These are phyloP conservation scores for Amanita molliuscula DNA, from an alignment of 768 basidiomycete genomes.

Conservation along the genomic window DNA sequence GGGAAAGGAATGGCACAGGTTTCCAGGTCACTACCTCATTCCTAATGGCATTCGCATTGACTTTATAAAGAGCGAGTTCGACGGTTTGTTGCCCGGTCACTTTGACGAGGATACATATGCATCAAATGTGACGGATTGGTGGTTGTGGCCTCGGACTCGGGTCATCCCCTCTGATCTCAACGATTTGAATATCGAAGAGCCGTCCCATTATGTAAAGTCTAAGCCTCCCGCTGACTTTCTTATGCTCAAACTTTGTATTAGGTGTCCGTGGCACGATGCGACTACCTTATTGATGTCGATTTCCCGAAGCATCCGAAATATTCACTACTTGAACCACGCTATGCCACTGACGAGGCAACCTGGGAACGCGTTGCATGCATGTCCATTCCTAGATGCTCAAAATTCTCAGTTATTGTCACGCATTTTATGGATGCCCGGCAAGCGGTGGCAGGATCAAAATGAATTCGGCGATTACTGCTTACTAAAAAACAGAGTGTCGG, in stretches of 20 bases:
- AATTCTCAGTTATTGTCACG: slow-evolving; percentile 67
- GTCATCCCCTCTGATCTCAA: slow-evolving; percentile 62
- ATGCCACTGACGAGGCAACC: slow-evolving; percentile 45
- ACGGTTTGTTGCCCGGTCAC: slow-evolving; percentile 79
- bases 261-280: slow-evolving; percentile 68
- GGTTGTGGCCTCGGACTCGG: slow-evolving; percentile 55
- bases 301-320: slow-evolving; percentile 58
- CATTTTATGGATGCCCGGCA: slow-evolving; percentile 71
- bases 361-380: slow-evolving; percentile 82
- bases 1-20: slow-evolving; percentile 95
- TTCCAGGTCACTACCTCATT: slow-evolving; percentile 83
- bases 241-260: slow-evolving; percentile 15
- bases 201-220: slow-evolving; percentile 59
- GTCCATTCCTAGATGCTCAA: slow-evolving; percentile 75
- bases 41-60: slow-evolving; percentile 75
- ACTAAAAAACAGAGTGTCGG: slow-evolving; percentile 47
- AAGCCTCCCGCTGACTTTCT: slow-evolving; percentile 2
- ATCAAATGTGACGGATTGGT: slow-evolving; percentile 22
- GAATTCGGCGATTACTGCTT: slow-evolving; percentile 89
- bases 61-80: slow-evolving; percentile 88
- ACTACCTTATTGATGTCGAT: slow-evolving; percentile 87
- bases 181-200: slow-evolving; percentile 77
- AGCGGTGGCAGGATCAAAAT: slow-evolving; percentile 57
- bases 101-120: slow-evolving; percentile 40
- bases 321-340: slow-evolving; percentile 68